A percentile compares a stretch with the other conserved stretches of the same genome.
Evolutionary conservation across 371 early-diverging fungal genomes (phyloP).

Genomic region (Catenaria anguillulae): DNA sequence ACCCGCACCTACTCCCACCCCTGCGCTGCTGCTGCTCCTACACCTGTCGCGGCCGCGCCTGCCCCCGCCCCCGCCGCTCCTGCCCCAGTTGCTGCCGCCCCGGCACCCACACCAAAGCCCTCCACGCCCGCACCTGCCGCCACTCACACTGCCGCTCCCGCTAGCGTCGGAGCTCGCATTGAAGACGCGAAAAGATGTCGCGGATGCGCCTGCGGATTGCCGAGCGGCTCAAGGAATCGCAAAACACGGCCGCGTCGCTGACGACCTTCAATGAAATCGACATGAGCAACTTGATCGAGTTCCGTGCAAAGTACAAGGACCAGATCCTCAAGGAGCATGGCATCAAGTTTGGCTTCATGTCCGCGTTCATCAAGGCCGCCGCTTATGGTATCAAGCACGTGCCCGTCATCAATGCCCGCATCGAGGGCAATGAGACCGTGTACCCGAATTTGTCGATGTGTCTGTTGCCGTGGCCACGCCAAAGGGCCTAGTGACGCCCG

Average conservation of each 20-base stretch:
- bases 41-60: slow-evolving; percentile 16
- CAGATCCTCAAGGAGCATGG: slow-evolving; percentile 81
- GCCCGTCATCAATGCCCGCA: slow-evolving; percentile 85
- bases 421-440: slow-evolving; percentile 72
- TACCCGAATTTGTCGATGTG: slow-evolving; percentile 89
- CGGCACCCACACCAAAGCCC: slow-evolving; percentile 8
- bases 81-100: slow-evolving; percentile 9
- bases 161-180: slow-evolving; percentile 19
- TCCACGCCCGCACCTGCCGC: slow-evolving; percentile 10
- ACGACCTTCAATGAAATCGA: slow-evolving; percentile 98
- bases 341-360: slow-evolving; percentile 95
- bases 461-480: slow-evolving; percentile 95
- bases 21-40: slow-evolving; percentile 21
- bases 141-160: slow-evolving; percentile 12
- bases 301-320: slow-evolving; percentile 87
- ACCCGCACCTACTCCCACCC: slow-evolving; percentile 18
- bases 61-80: slow-evolving; percentile 13
- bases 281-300: slow-evolving; percentile 79
- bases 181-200: slow-evolving; percentile 85
- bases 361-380: slow-evolving; percentile 85
- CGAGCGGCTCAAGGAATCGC: slow-evolving; percentile 88
- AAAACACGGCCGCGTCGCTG: slow-evolving; percentile 87
- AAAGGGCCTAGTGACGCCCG: slow-evolving; percentile 95
- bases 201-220: slow-evolving; percentile 91
- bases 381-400: slow-evolving; percentile 65